Base-by-base conservation (phyloP, 108 stramenopile genomes). In the Discostella pseudostelligera region DNA sequence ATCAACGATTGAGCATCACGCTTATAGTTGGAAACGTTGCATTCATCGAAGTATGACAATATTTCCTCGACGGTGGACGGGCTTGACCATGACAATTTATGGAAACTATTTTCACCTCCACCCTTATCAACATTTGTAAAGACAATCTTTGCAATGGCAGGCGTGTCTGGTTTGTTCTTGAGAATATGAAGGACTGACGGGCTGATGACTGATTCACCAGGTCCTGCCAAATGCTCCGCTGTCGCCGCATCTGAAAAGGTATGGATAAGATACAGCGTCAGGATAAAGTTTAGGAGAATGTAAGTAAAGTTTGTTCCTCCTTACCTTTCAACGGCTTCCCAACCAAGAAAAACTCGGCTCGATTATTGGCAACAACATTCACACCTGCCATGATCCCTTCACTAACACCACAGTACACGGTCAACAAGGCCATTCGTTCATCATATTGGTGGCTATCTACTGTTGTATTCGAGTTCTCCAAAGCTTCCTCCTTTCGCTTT, bases 331-430 rank as follows among this genome's bases (percentile, higher is more conserved):
- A 39, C 10, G 69, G 69, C 51, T 59, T 37, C 12, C 69, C 69
- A 9, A 70, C 55, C 37, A 70, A 39, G 50, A 70, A 65, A 51
- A 70, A 70, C 51, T 70, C 62, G 12, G 64, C 53, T 21, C 69
- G 69, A 65, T 60, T 61, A 35, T 59, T 50, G 21, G 66, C 60
- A 10, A 48, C 45, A 20, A 67, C 66, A 61, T 62, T 47, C 25
- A 70, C 54, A 50, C 69, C 69, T 16, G 69, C 69, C 59, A 65
- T 40, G 25, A 45, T 56, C 29, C 69, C 69, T 29, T 65, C 69
- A 12, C 54, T 56, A 12, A 70, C 53, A 5, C 69, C 69, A 65
- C 69, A 70, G 55, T 70, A 56, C 1, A 70, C 69, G 22, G 65
- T 65, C 51, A 70, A 54, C 11, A 65, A 12, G 17, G 69, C 24